Percentiles rank a stretch among this genome's conserved stretches.
phyloP scores from a whole-genome alignment of 345 rosid genomes.

The Excoecaria agallocha region DNA sequence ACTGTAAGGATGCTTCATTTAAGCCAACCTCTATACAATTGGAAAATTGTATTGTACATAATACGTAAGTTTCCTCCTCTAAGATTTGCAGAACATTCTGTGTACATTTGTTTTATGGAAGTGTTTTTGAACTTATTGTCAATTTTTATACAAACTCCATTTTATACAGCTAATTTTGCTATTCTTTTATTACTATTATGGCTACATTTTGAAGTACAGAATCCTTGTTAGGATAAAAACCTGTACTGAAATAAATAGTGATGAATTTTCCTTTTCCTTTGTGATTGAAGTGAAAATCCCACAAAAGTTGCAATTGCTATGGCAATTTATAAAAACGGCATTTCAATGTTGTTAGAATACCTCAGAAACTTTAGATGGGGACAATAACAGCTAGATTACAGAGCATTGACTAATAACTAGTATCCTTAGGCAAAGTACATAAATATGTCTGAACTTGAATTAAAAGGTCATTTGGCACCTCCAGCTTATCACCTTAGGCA shows the following conservation, averaged over 20 bases:
- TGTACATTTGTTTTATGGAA: not conserved
- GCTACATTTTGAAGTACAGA: not conserved
- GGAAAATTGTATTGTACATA: slow-evolving; percentile 69
- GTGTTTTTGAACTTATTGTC: not conserved
- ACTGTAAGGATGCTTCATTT: slow-evolving; percentile 86
- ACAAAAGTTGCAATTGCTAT: not conserved
- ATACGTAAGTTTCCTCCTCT: slow-evolving; percentile 57
- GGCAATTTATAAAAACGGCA: not conserved
- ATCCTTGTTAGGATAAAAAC: not conserved
- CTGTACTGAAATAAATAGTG: not conserved
- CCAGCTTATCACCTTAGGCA: no score
- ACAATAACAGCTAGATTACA: not conserved
- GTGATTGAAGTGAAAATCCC: not conserved
- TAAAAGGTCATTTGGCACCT: no score
- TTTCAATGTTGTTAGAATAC: not conserved
- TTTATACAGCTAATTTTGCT: not conserved
- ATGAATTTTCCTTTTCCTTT: not conserved
- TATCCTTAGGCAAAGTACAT: no score
- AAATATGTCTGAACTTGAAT: no score
- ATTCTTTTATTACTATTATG: not conserved
- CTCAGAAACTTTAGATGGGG: not conserved
- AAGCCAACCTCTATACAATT: slow-evolving; percentile 54
- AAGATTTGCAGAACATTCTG: slow-evolving; percentile 1
- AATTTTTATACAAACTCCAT: not conserved
- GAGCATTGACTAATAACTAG: not conserved